Conservation (phyloP, 139 green algal genomes). For the Bryopsis sp. region DNA sequence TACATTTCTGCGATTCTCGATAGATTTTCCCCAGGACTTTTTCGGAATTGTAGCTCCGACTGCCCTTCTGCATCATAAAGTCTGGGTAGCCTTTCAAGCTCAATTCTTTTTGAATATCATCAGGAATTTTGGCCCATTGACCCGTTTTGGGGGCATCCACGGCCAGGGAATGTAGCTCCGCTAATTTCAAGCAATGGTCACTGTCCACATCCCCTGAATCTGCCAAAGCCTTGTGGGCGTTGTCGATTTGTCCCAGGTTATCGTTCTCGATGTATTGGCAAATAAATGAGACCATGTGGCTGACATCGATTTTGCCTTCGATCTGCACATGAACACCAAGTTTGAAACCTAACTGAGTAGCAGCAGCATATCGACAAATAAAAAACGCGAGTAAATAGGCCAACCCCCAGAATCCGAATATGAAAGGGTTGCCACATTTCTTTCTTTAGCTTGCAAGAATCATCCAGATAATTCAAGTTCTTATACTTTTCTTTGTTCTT, state of each 20-base stretch:
- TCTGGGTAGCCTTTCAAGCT: slow-evolving; percentile 14
- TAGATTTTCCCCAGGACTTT: slow-evolving; percentile 18
- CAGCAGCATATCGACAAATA: too few species aligned
- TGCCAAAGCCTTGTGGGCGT: slow-evolving; percentile 14
- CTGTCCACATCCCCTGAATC: slow-evolving; percentile 9
- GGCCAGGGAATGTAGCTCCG: background rate
- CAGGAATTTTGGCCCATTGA: background rate
- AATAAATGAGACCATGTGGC: slow-evolving; percentile 11
- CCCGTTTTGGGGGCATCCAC: slow-evolving; percentile 16
- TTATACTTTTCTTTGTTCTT: too few species aligned
- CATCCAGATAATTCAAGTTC: too few species aligned
- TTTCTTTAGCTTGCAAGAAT: too few species aligned
- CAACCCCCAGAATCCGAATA: too few species aligned
- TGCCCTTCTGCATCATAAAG: slow-evolving; percentile 17
- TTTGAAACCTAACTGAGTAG: too few species aligned
- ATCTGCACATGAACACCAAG: too few species aligned
- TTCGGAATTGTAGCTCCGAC: background rate
- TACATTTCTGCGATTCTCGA: slow-evolving; percentile 19
- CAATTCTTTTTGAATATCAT: background rate
- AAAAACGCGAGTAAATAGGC: too few species aligned
- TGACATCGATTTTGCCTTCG: background rate
- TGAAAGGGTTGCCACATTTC: too few species aligned
- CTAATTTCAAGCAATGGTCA: slow-evolving; percentile 13
- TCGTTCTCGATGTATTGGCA: slow-evolving; percentile 18
- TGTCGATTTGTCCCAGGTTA: slow-evolving; percentile 17